Conservation (phyloP, 495 filamentous ascomycete species). For the Glarea lozoyensis region DNA sequence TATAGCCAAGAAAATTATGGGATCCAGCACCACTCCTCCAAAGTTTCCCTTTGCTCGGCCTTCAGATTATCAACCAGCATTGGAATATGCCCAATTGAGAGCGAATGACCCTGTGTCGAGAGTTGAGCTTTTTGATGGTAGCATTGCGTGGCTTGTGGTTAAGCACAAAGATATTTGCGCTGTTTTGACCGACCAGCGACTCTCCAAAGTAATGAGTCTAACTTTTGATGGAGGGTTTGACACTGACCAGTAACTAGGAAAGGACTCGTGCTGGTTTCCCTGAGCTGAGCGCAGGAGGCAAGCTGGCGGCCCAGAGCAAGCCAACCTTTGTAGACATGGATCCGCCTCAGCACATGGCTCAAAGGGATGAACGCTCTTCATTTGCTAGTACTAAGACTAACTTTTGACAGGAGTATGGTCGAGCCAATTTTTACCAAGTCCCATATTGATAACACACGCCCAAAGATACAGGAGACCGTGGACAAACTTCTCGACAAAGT, state of each 20-base stretch:
- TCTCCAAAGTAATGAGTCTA: slow-evolving; percentile 27
- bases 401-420: slow-evolving; percentile 28
- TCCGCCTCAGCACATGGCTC: slow-evolving; percentile 32
- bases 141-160: slow-evolving; percentile 32
- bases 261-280: slow-evolving; percentile 35
- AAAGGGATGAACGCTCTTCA: slow-evolving; percentile 14
- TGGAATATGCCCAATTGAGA: slow-evolving; percentile 32
- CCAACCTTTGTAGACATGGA: slow-evolving; percentile 44
- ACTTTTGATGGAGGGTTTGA: not conserved
- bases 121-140: slow-evolving; percentile 36
- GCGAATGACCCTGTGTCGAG: slow-evolving; percentile 29
- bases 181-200: slow-evolving; percentile 30
- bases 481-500: slow-evolving; percentile 29
- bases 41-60: slow-evolving; percentile 35
- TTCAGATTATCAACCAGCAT: slow-evolving; percentile 29
- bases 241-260: slow-evolving; percentile 14
- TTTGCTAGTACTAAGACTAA: not conserved
- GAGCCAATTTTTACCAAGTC: slow-evolving; percentile 28
- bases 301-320: slow-evolving; percentile 30
- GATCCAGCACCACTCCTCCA: slow-evolving; percentile 13
- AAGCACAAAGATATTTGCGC: slow-evolving; percentile 35
- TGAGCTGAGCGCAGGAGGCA: slow-evolving; percentile 30
- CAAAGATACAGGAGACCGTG: slow-evolving; percentile 36
- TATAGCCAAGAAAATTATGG: too few relatives aligned
- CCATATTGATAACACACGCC: slow-evolving; percentile 28